Base-by-base conservation (phyloP, 2,329 filamentous ascomycete species). In the Aspergillus sergii region DNA sequence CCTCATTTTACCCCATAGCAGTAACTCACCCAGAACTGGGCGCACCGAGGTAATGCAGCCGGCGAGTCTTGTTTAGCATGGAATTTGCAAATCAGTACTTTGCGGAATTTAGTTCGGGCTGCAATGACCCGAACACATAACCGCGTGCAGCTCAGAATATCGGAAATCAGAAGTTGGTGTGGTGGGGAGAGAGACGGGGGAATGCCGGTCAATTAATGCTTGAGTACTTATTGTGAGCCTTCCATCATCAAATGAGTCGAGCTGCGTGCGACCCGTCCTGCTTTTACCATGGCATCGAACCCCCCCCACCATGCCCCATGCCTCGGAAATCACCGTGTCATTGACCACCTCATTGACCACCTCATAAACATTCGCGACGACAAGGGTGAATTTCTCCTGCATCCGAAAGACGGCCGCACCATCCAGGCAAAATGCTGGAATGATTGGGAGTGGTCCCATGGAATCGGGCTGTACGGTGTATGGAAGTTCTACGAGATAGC, bases 341-440 rank as follows among this genome's bases (percentile, higher is more conserved):
- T 94, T 73, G 81, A 86, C 46, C 82, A 87, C 21, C 82, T 94
- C 63, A 93, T 92, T 70, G 79, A 89, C 73, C 91, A 91, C 71
- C 83, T 94, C 48, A 84, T 94, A 75, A 91, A 91, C 77, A 93
- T 94, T 78, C 87, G 88, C 71, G 91, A 94, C 79, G 85, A 84
- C 46, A 91, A 89, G 0, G 91, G 91, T 56, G 84, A 91, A 72
- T 94, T 93, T 75, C 82, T 94, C 30, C 81, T 93, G 63, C 87
- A 83, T 21, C 84, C 94, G 39, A 82, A 85, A 2, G 91, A 94
- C 70, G 91, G 91, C 62, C 86, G 89, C 41, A 82, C 93, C 57
- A 93, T 94, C 72, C 91, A 94, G 77, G 93, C 91, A 61, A 94
- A 94, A 78, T 91, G 90, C 62, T 94, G 91, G 91, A 68, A 74